Base-by-base conservation (phyloP, 75 land plant species). In the Sequoiadendron giganteum region DNA sequence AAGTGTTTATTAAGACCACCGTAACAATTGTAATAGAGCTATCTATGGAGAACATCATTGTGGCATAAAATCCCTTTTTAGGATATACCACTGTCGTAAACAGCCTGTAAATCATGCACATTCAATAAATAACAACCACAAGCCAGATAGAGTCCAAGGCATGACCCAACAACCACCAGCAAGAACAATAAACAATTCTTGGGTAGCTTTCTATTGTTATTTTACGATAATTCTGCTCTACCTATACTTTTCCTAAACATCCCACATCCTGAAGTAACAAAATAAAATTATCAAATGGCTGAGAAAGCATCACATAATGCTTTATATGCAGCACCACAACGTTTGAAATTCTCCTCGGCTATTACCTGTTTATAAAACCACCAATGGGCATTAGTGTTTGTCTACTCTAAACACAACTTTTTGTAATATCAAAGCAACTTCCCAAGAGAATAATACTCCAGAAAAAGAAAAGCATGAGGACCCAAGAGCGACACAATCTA, bases 271-370 rank as follows among this genome's bases (percentile, higher is more conserved):
- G 54, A 32, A 54, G 38, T 19, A 32, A 55, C 13, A 52, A 34
- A 28, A 43, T 85, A 54, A 34, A 19, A 85, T 58, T 79, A 36
- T 84, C 32, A 89, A 43, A 61, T 56, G 34, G 86, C 15, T 40
- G 93, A 82, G 34, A 93, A 84, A 45, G 92, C 94, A 85, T 52
- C 87, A 79, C 94, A 92, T 86, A 97, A 85, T 25, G 95, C 91
- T 48, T 91, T 91, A 91, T 97, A 97, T 47, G 99, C 99, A 76
- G 90, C 90, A 70, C 91, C 95, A 89, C 97, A 94, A 0, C 80
- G 89, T 86, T 97, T 97, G 92, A 97, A 97, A 82, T 97, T 97
- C 81, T 92, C 96, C 65, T 91, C 97, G 10, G 97, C 99, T 76
- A 86, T 86, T 28, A 87, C 93, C 99, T 97, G 94, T 45, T 79